phyloP scores from a whole-genome alignment of 1,139 yeast genomes.

The Kodamaea alishanica region DNA sequence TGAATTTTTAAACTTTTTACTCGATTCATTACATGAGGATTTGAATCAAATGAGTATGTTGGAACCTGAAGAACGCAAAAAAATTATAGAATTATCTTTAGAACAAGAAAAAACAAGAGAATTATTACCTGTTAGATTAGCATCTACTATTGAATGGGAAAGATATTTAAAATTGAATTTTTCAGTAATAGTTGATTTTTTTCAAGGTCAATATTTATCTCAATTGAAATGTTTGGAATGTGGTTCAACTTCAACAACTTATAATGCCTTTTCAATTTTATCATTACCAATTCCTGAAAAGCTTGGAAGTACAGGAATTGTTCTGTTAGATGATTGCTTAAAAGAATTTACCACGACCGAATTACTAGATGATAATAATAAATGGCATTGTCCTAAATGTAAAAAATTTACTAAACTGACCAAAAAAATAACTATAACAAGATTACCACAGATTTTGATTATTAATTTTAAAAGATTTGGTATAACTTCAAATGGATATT shows the following conservation, averaged over 20 bases:
- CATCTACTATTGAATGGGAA: conserved; percentile 95
- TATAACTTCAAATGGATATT: conserved; percentile 39
- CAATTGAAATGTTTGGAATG: conserved; percentile 75
- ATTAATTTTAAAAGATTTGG: conserved; percentile 80
- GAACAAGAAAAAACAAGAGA: conserved; percentile 79
- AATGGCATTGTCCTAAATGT: conserved; percentile 89
- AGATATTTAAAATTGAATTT: conserved; percentile 80
- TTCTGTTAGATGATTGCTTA: conserved; percentile 61
- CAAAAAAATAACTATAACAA: conserved; percentile 63
- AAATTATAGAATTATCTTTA: conserved; percentile 52
- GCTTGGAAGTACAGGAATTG: conserved; percentile 20
- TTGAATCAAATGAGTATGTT: conserved; percentile 55
- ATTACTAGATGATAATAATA: conserved; percentile 71
- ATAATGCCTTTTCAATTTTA: conserved; percentile 73
- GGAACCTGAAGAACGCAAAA: conserved; percentile 35
- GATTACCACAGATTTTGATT: conserved; percentile 69
- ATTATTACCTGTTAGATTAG: conserved; percentile 69
- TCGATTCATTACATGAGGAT: conserved; percentile 89
- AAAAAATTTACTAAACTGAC: conserved; percentile 62
- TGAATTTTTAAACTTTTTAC: conserved; percentile 77
- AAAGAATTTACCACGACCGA: conserved; percentile 67
- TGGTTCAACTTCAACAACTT: conserved; percentile 78
- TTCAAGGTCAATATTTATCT: conserved; percentile 89
- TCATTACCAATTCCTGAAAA: conserved; percentile 67
- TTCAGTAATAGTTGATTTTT: conserved; percentile 78